Percentiles rank a stretch among this genome's conserved stretches.
These are phyloP conservation scores for Tubosaeta brunneosetosa DNA, from an alignment of 768 basidiomycete species.

Conservation along the genomic window DNA sequence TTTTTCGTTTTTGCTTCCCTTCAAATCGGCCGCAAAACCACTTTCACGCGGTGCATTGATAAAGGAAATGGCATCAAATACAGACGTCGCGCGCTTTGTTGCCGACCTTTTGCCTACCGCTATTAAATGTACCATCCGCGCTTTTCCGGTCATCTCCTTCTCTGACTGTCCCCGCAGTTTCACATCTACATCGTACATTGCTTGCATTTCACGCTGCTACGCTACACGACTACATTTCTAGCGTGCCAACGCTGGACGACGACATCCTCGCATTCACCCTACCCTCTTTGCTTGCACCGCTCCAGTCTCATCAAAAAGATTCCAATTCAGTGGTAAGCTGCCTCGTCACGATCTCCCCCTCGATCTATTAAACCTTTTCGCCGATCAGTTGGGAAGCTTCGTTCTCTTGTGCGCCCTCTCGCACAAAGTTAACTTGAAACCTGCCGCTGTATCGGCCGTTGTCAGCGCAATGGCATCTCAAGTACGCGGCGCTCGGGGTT, in stretches of 20 bases:
- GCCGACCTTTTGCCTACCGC: conserved; percentile 58
- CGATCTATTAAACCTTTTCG: not conserved
- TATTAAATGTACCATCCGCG: conserved; percentile 35
- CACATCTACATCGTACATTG: conserved; percentile 59
- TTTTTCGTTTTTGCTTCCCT: conserved; percentile 68
- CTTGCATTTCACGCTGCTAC: conserved; percentile 79
- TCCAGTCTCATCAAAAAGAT: conserved; percentile 49
- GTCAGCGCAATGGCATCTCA: conserved; percentile 49
- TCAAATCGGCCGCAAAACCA: conserved; percentile 71
- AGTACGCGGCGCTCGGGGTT: conserved; percentile 29
- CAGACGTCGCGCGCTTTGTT: conserved; percentile 70
- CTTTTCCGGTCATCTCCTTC: not conserved
- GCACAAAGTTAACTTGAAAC: conserved; percentile 55
- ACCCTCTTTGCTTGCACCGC: conserved; percentile 57
- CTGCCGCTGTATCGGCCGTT: conserved; percentile 57
- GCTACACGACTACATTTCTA: conserved; percentile 73
- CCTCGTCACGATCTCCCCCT: not conserved
- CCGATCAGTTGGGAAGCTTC: conserved; percentile 61
- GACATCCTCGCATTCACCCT: conserved; percentile 61
- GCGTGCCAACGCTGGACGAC: conserved; percentile 54
- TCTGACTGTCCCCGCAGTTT: conserved; percentile 23
- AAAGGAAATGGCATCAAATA: conserved; percentile 67
- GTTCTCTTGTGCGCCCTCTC: conserved; percentile 69
- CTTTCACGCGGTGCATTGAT: conserved; percentile 71
- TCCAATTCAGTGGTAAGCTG: conserved; percentile 43